Percentiles rank a stretch among this genome's conserved stretches.
Conservation (phyloP, 192 early-diverging fungal species). For the Backusella macrospora region DNA sequence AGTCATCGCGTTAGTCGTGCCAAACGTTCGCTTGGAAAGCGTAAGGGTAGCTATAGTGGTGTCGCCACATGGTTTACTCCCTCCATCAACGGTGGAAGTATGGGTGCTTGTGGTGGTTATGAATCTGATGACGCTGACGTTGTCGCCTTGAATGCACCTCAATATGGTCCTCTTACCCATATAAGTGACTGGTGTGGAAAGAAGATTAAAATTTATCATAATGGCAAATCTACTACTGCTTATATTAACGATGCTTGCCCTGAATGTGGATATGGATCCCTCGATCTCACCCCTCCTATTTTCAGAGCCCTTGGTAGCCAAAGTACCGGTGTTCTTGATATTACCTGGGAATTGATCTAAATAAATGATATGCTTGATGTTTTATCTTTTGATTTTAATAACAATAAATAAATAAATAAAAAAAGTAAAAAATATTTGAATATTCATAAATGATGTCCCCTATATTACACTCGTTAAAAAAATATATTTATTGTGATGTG, state of each 20-base stretch:
- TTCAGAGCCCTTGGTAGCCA: constrained; percentile 43
- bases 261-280: constrained; percentile 33
- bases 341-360: constrained; percentile 48
- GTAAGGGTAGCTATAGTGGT: constrained; percentile 30
- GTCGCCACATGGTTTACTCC: constrained; percentile 50
- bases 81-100: constrained; percentile 25
- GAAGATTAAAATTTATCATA: constrained; percentile 31
- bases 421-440: too few species aligned
- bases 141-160: constrained; percentile 47
- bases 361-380: background rate
- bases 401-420: too few species aligned
- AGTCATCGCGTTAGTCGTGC: constrained; percentile 12
- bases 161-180: constrained; percentile 34
- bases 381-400: background rate
- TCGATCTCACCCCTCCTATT: constrained; percentile 47
- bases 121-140: constrained; percentile 45
- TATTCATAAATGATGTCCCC: too few species aligned
- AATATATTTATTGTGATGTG: too few species aligned
- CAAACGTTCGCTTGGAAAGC: constrained; percentile 22
- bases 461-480: too few species aligned
- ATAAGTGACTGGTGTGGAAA: constrained; percentile 39
- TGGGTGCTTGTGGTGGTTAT: constrained; percentile 39
- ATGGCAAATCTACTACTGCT: constrained; percentile 42
- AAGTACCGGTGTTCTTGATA: constrained; percentile 38
- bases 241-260: constrained; percentile 50